Conservation (phyloP, 2,329 filamentous ascomycete genomes). For the Xylaria sp. region DNA sequence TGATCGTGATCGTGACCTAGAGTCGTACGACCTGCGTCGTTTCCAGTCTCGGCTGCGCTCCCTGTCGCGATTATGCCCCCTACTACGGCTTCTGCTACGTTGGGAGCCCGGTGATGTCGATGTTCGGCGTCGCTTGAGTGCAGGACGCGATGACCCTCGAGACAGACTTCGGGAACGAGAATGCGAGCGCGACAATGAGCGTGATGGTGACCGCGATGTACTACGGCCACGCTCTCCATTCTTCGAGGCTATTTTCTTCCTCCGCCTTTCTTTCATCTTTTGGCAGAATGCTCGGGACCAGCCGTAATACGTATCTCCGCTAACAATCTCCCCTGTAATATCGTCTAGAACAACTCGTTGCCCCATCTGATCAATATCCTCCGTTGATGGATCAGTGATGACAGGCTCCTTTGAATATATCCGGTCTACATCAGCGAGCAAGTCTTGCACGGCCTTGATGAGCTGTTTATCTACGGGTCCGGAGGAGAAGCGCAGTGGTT, state of each 20-base stretch:
- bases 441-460: constrained; percentile 69
- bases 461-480: constrained; percentile 73
- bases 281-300: constrained; percentile 84
- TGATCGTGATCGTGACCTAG: constrained; percentile 39
- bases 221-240: constrained; percentile 40
- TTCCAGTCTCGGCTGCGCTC: constrained; percentile 39
- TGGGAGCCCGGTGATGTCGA: constrained; percentile 44
- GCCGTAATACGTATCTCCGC: constrained; percentile 81
- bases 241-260: constrained; percentile 38
- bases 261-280: constrained; percentile 71
- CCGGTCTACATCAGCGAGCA: constrained; percentile 72
- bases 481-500: constrained; percentile 71
- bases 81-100: constrained; percentile 43
- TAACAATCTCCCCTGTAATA: constrained; percentile 66
- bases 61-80: constrained; percentile 35
- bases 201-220: constrained; percentile 44
- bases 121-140: constrained; percentile 49
- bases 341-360: constrained; percentile 70
- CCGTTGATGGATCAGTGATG: constrained; percentile 51
- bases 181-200: constrained; percentile 31
- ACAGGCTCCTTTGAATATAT: constrained; percentile 65
- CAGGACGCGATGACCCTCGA: constrained; percentile 44
- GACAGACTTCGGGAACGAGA: constrained; percentile 42
- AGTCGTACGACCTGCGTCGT: constrained; percentile 39
- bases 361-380: constrained; percentile 78